Percentiles rank a stretch among this genome's conserved stretches.
Conservation (phyloP, 805 yeast species). For the Starmerella floris region DNA sequence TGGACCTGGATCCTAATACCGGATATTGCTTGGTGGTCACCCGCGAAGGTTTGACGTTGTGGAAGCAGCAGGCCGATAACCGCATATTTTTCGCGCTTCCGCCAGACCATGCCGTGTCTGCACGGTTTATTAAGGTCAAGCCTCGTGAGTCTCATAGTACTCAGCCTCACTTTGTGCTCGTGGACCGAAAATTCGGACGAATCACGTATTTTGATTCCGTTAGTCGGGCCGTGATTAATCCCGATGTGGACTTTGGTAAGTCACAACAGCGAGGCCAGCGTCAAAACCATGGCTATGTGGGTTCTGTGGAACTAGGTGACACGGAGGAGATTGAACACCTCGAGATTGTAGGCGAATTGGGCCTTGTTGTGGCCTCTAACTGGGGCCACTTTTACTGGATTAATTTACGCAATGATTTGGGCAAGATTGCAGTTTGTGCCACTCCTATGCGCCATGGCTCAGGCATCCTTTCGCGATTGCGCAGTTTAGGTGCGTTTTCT, state of each 20-base stretch:
- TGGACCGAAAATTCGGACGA: conserved; percentile 45
- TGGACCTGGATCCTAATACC: conserved; percentile 3
- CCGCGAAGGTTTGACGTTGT: conserved; percentile 5
- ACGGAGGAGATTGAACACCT: conserved; percentile 47
- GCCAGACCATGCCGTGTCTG: conserved; percentile 29
- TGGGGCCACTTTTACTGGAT: conserved; percentile 51
- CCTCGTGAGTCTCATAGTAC: conserved; percentile 12
- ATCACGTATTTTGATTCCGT: conserved; percentile 63
- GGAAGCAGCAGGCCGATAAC: conserved; percentile 7
- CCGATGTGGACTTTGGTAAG: conserved; percentile 16
- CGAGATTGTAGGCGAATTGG: conserved; percentile 58
- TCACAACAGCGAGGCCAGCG: too few relatives aligned
- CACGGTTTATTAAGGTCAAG: conserved; percentile 38
- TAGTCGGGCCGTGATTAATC: conserved; percentile 50
- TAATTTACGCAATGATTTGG: conserved; percentile 52
- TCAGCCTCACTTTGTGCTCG: conserved; percentile 58
- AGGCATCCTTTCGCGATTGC: conserved; percentile 5
- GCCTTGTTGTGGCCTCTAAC: conserved; percentile 57
- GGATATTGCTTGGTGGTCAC: conserved; percentile 11
- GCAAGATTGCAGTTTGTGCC: conserved; percentile 36
- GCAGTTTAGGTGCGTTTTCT: conserved; percentile 9
- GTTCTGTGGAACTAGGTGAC: conserved; percentile 25
- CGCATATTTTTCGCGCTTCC: conserved; percentile 12
- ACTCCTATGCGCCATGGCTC: conserved; percentile 19
- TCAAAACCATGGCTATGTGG: conserved; percentile 18